Percentiles rank a stretch among this genome's conserved stretches.
These are phyloP conservation scores for Diplogelasinospora grovesii DNA, from an alignment of 495 filamentous ascomycete species.

Conservation along the genomic window DNA sequence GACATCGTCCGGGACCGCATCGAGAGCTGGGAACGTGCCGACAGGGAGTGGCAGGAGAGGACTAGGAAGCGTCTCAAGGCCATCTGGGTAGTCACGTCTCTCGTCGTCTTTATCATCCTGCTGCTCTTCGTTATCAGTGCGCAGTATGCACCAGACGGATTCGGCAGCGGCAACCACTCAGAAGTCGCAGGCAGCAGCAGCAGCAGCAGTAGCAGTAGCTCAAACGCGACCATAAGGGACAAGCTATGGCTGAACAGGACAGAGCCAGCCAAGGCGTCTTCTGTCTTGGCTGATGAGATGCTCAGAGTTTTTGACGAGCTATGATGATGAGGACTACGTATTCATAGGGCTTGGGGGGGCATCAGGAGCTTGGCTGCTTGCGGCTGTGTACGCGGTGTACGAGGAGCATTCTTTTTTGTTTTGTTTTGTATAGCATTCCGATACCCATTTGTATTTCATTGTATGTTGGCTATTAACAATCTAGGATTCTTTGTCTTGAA, in stretches of 20 bases:
- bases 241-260: too few species aligned
- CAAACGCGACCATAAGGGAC: too few species aligned
- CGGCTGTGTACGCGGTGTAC: too few species aligned
- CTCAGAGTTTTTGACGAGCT: conserved; percentile 40
- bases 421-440: not conserved
- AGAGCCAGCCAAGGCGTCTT: not conserved
- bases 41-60: conserved; percentile 65
- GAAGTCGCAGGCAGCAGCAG: too few species aligned
- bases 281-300: conserved; percentile 13
- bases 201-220: too few species aligned
- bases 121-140: conserved; percentile 33
- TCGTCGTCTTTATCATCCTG: conserved; percentile 40
- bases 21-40: conserved; percentile 63
- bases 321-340: conserved; percentile 14
- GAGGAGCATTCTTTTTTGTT: not conserved
- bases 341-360: not conserved
- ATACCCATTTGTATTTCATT: not conserved
- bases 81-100: conserved; percentile 50
- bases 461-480: too few species aligned
- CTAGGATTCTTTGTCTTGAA: too few species aligned
- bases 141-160: conserved; percentile 26
- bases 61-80: conserved; percentile 56
- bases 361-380: not conserved
- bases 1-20: conserved; percentile 57
- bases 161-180: too few species aligned